phyloP scores from a whole-genome alignment of 2,329 filamentous ascomycete genomes.

The Scytalidium sp. region DNA sequence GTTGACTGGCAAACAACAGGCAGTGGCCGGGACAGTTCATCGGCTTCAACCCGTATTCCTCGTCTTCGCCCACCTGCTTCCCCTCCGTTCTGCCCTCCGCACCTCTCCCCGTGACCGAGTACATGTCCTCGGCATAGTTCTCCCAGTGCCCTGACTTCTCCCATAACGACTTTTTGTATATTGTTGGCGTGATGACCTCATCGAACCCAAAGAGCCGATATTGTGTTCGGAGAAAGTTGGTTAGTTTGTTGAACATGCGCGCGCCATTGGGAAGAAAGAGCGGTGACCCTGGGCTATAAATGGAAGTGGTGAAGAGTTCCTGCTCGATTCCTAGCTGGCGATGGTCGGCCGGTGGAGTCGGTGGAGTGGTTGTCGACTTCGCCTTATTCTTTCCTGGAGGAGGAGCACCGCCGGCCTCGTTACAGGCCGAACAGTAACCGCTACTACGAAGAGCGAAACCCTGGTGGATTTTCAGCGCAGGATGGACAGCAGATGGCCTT shows the following conservation, averaged over 20 bases:
- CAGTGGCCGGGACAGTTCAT: conserved; percentile 95
- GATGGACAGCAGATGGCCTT: conserved; percentile 6
- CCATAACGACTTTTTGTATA: conserved; percentile 88
- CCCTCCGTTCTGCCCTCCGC: conserved; percentile 28
- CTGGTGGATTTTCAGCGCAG: neutral
- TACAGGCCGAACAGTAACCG: conserved; percentile 29
- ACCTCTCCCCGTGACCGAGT: conserved; percentile 62
- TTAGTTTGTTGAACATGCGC: conserved; percentile 78
- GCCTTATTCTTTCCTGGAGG: conserved; percentile 4
- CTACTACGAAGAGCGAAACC: conserved; percentile 12
- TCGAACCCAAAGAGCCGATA: conserved; percentile 83
- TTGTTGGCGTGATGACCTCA: conserved; percentile 85
- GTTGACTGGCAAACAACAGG: conserved; percentile 72
- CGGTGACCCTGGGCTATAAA: conserved; percentile 81
- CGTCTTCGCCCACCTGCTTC: conserved; percentile 50
- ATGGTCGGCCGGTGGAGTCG: conserved; percentile 44
- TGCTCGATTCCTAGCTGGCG: conserved; percentile 61
- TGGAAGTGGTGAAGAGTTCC: conserved; percentile 74
- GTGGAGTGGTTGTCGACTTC: conserved; percentile 13
- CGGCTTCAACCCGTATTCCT: conserved; percentile 81
- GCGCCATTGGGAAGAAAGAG: conserved; percentile 81
- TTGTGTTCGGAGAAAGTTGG: conserved; percentile 77
- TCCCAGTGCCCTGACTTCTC: conserved; percentile 82
- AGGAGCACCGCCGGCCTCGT: conserved; percentile 8
- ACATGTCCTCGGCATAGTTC: conserved; percentile 92